A percentile compares a stretch with the other conserved stretches of the same genome.
Conservation (phyloP, 108 stramenopile genomes). For the Seminavis robusta region DNA sequence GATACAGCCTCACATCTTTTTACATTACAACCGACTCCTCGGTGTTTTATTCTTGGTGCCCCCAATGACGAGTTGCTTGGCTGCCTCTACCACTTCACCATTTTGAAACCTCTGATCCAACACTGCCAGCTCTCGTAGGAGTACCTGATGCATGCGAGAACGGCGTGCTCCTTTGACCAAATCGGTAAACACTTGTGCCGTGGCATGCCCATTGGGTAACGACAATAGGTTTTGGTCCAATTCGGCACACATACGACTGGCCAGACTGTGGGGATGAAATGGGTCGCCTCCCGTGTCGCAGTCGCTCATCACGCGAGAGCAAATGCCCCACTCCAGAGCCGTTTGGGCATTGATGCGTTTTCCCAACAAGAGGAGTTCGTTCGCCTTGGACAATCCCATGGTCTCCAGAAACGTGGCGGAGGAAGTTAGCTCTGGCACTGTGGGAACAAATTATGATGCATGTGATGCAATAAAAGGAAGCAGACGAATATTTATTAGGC, state of each 20-base stretch:
- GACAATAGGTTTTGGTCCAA: conserved; percentile 18
- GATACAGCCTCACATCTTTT: too few relatives aligned
- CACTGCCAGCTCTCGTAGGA: conserved; percentile 17
- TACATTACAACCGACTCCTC: too few relatives aligned
- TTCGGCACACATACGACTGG: conserved; percentile 19
- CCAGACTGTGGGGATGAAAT: conserved; percentile 24
- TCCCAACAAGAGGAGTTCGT: conserved; percentile 48
- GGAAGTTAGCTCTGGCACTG: conserved; percentile 53
- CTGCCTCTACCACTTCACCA: conserved; percentile 21
- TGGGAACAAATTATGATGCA: too few relatives aligned
- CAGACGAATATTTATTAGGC: too few relatives aligned
- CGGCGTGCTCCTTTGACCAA: conserved; percentile 12
- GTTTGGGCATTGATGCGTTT: conserved; percentile 35
- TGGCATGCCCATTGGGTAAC: conserved; percentile 17
- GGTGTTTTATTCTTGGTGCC: too few relatives aligned
- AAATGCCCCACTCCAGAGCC: conserved; percentile 37
- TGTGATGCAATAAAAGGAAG: too few relatives aligned
- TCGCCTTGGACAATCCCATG: conserved; percentile 45
- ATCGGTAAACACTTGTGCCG: conserved; percentile 13
- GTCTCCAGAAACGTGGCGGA: conserved; percentile 30
- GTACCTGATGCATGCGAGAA: conserved; percentile 6
- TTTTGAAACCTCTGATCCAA: conserved; percentile 30
- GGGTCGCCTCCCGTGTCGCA: conserved; percentile 10
- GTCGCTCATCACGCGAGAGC: conserved; percentile 24
- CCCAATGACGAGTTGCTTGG: conserved; percentile 15